Conservation (phyloP, 164 flowering plant genomes). For the Vitis vinifera region DNA sequence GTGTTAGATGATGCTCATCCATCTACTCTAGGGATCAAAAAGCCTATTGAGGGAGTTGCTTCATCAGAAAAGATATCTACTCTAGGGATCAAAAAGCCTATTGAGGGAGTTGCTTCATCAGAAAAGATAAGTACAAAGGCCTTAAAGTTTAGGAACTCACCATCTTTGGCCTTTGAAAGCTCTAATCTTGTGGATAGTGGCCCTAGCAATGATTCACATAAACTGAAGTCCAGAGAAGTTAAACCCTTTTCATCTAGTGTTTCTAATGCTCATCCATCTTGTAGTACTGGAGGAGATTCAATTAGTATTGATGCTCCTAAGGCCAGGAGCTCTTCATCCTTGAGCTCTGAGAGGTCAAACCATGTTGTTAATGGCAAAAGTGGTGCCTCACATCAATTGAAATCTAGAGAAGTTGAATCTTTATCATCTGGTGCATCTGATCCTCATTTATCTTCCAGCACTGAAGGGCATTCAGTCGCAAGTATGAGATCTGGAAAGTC, state of each 20-base stretch:
- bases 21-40: conserved; percentile 9
- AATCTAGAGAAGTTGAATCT: conserved; percentile 23
- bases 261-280: conserved; percentile 21
- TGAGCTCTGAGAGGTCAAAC: conserved; percentile 17
- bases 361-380: conserved; percentile 9
- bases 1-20: conserved; percentile 19
- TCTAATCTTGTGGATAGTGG: conserved; percentile 10
- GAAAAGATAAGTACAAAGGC: conserved; percentile 13
- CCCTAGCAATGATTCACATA: conserved; percentile 8
- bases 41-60: conserved; percentile 16
- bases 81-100: conserved; percentile 12
- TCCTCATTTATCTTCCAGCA: conserved; percentile 22
- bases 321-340: conserved; percentile 14
- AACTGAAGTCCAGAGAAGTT: conserved; percentile 17
- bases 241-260: conserved; percentile 22
- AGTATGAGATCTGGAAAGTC: conserved; percentile 5
- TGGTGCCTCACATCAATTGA: conserved; percentile 17
- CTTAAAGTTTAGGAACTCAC: conserved; percentile 8
- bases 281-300: conserved; percentile 15
- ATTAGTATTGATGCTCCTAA: conserved; percentile 1
- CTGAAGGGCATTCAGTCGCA: conserved; percentile 13
- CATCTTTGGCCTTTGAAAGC: conserved; percentile 13
- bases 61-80: conserved; percentile 14
- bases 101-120: conserved; percentile 14
- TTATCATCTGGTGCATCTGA: conserved; percentile 26